phyloP scores from a whole-genome alignment of 495 filamentous ascomycete species.

The Xylaria sp. region DNA sequence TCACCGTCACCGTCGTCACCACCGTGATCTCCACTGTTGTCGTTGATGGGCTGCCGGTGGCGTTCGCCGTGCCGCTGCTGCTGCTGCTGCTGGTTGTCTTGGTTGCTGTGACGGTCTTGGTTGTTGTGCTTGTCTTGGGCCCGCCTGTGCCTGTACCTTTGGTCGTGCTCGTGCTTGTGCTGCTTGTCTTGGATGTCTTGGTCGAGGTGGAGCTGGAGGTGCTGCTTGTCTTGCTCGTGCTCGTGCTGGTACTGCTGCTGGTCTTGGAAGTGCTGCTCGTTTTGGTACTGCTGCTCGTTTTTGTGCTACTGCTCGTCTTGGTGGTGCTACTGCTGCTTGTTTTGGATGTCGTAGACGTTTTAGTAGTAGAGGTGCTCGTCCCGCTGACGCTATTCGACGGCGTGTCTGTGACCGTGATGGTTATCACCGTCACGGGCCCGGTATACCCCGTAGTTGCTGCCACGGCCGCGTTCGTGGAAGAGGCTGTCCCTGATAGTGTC shows the following conservation, averaged over 20 bases:
- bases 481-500: neutral
- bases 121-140: neutral
- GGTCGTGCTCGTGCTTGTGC: neutral
- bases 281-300: neutral
- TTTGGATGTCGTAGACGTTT: neutral
- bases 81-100: neutral
- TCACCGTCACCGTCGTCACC: slow-evolving; percentile 20
- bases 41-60: neutral
- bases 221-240: neutral
- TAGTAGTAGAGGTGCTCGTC: neutral
- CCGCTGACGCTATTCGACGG: neutral
- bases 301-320: neutral
- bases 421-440: neutral
- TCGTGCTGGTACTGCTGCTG: neutral
- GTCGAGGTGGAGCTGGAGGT: too few species aligned
- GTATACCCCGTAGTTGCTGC: slow-evolving; percentile 20
- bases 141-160: too few species aligned
- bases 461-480: neutral
- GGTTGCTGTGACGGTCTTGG: neutral
- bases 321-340: neutral
- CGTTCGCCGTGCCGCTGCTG: too few species aligned
- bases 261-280: neutral
- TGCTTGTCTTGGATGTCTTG: neutral
- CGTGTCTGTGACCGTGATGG: neutral
- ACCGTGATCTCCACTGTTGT: slow-evolving; percentile 2